Base-by-base conservation (phyloP, 768 basidiomycete genomes). In the Lactarius deliciosus region DNA sequence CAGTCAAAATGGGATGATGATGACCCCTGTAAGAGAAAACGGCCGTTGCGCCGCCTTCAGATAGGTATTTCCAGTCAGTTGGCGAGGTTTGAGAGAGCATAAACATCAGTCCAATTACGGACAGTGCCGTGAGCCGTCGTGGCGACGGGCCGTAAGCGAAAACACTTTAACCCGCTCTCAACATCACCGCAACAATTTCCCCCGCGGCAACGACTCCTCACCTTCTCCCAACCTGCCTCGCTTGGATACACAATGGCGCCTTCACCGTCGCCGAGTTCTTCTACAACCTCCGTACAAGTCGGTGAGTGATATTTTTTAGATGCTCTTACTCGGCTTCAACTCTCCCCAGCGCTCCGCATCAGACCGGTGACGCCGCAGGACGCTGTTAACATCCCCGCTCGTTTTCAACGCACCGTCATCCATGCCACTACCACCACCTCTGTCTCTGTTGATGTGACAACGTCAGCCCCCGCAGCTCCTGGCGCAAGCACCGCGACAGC, bases 251-350 rank as follows among this genome's bases (percentile, higher is more conserved):
- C 80, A 83, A 91, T 91, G 90, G 86, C 89, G 76, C 89, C 89
- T 80, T 83, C 86, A 79, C 84, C 87, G 82, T 81, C 82, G 69
- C 77, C 88, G 70, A 76, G 74, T 68, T 75, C 75, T 77, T 77
- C 87, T 82, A 84, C 89, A 79, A 94, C 92, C 72, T 93, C 92
- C 71, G 92, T 95, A 62, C 92, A 94, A 94, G 93, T 95, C 78
- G 93, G 93, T 90, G 62, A 82, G 93, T 87, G 62, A 30, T n/a
- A 10, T 55, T 28, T 55, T 47, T 16, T 63, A 45, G 8, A 15
- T 25, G 61, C 55, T 57, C 73, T 77, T 69, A 74, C 64, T 47
- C 45, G 32, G 16, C 55, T 60, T 40, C 58, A 41, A 55, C 45
- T 58, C 64, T 66, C 56, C 11, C 65, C 76, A 89, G 96, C 95